Base-by-base conservation (phyloP, 305 asterid genomes). In the Coffea humblotiana region DNA sequence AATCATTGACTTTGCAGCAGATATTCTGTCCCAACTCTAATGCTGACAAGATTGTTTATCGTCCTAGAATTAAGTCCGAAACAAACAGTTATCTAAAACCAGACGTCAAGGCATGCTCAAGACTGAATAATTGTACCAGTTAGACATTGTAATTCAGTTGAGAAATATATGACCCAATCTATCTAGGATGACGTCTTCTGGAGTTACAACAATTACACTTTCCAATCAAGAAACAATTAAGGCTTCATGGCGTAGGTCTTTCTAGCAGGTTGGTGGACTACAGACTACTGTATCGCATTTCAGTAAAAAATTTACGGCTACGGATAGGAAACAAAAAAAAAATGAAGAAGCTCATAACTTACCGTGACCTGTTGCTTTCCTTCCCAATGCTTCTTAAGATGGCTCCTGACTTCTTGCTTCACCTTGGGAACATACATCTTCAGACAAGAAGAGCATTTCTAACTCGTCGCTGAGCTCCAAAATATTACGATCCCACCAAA, bases 391-490 rank as follows among this genome's bases (percentile, higher is more conserved):
- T 71, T 82, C 63, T 82, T 71, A 67, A 88, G 79, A 74, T 88
- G 91, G 37, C 64, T 71, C 54, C 52, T 78, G 70, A 86, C 79
- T 60, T 88, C 89, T 77, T 75, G 79, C 37, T 82, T 89, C 82
- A 86, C 79, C 78, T 79, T 79, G 16, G 82, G 80, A 16, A 88
- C 79, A 73, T 86, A 88, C 69, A 81, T 67, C 83, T 86, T 86
- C 45, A 86, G 72, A 64, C 78, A 69, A 27, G 81, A 7, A 94
- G 91, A 16, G 95, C 95, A 52, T 81, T 81, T 64, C 95, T 83
- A 12, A 93, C 91, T 49, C 95, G 0, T 93, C 96, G 2, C 71
- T 76, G 29, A 93, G 91, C 66, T 92, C 93, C 87, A 88, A 49
- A 66, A 94, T 78, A 75, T 85, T 76, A 0, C 94, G 84, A 5